phyloP scores from a whole-genome alignment of 2,329 filamentous ascomycete species.

The Xylaria sp. region DNA sequence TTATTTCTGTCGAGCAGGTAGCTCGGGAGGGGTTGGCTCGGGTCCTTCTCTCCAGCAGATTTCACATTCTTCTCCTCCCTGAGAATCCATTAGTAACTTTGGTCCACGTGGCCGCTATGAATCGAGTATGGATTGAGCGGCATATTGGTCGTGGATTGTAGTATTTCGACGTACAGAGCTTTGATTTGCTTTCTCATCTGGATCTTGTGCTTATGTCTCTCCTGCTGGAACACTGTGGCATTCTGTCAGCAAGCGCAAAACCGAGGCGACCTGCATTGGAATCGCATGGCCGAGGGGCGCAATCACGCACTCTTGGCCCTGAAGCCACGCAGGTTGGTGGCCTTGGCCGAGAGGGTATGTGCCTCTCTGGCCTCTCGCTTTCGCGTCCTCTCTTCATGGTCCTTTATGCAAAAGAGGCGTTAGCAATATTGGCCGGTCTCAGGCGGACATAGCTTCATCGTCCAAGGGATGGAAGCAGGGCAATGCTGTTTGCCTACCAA shows the following conservation, averaged over 20 bases:
- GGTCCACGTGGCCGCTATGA: neutral
- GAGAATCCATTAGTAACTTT: constrained; percentile 6
- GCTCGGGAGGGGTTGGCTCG: constrained; percentile 81
- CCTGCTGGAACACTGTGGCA: constrained; percentile 58
- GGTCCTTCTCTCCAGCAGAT: constrained; percentile 77
- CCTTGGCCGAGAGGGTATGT: constrained; percentile 86
- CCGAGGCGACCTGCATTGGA: neutral
- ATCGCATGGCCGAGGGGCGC: constrained; percentile 57
- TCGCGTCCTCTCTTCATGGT: constrained; percentile 79
- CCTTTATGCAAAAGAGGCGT: neutral
- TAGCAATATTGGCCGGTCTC: neutral
- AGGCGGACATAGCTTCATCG: neutral
- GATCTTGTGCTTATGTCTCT: constrained; percentile 96
- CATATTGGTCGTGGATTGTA: neutral
- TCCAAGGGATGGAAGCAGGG: neutral
- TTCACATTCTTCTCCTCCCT: constrained; percentile 92
- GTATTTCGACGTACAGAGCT: constrained; percentile 60
- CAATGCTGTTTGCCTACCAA: constrained; percentile 35
- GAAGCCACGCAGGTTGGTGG: constrained; percentile 90
- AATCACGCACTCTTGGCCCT: constrained; percentile 76
- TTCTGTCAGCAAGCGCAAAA: neutral
- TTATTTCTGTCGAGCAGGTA: constrained; percentile 89
- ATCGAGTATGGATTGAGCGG: neutral
- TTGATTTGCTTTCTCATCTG: constrained; percentile 96
- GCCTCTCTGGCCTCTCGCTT: constrained; percentile 88